Evolutionary conservation across 1,284 basidiomycete species (phyloP), one percentile per base, ranked within the genome.

Genomic region (Puccinia coronata): DNA sequence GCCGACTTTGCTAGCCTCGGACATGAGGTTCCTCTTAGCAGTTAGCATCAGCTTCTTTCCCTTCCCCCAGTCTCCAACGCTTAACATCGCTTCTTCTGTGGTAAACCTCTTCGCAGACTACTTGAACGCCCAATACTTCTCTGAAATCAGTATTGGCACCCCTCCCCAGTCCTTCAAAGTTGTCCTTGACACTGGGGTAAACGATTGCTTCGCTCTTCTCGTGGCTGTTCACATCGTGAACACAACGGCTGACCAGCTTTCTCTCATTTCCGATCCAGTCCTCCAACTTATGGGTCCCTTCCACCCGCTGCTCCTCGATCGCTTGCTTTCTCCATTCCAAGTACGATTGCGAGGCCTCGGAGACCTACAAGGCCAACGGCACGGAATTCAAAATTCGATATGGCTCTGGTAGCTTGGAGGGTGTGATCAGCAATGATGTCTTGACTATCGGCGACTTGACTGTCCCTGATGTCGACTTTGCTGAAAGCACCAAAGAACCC

Each of bases 121-220:
- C 88, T 91, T 97, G 91, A 98, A 98, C 86, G 96, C 96, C 39
- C 96, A 99, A 87, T 98, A 99, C 88, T 99, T 91, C 86, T 90
- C 95, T 51, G 93, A 96, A 84, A 96, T 99, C 83, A 87, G 88
- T 14, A 87, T 99, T 79, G 96, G 94, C 20, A 89, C 88, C 2
- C 94, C 94, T 18, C 89, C 93, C 72, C 94, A 96, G 87, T 88
- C 86, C 57, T 83, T 84, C 72, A 83, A 51, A 41, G 76, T 28
- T 79, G 9, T 69, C 47, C 70, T 59, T 82, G 34, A 67, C 49
- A 51, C 65, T 53, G 36, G 25, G 59, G 63, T 65, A 80, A 23
- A 51, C 69, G 55, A 61, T 31, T n/a, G 81, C 41, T 70, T 73
- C 80, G 72, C 72, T 82, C 87, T 94, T 93, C 89, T 94, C 94